Conservation (phyloP, 169 alveolate genomes). For the Amoebophrya sp. region DNA sequence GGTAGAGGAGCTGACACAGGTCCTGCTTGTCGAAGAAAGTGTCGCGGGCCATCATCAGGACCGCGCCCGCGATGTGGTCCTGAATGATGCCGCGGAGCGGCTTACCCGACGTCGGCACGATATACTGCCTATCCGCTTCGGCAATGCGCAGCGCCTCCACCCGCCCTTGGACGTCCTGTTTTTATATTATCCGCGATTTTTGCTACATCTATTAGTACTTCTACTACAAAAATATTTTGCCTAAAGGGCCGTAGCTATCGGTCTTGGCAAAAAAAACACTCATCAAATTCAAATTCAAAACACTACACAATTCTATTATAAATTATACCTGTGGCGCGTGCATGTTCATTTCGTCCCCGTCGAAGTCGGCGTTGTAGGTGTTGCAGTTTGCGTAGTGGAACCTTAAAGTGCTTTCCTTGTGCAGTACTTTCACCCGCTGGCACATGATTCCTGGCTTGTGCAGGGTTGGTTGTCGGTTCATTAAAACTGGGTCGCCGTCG, state of each 20-base stretch:
- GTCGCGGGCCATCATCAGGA: slow-evolving; percentile 80
- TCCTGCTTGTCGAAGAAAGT: slow-evolving; percentile 74
- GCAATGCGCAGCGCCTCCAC: slow-evolving; percentile 89
- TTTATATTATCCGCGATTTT: not conserved
- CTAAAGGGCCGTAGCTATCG: not conserved
- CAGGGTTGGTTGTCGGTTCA: slow-evolving; percentile 94
- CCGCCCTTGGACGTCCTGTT: slow-evolving; percentile 77
- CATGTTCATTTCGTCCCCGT: slow-evolving; percentile 99
- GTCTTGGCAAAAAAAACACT: not conserved
- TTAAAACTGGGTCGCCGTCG: slow-evolving; percentile 91
- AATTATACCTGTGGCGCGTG: slow-evolving; percentile 73
- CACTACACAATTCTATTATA: not conserved
- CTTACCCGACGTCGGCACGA: slow-evolving; percentile 93
- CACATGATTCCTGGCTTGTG: slow-evolving; percentile 95
- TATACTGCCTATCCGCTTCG: slow-evolving; percentile 85
- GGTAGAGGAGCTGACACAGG: not conserved
- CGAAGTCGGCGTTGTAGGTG: slow-evolving; percentile 99
- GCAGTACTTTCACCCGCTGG: slow-evolving; percentile 60
- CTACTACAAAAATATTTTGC: not conserved
- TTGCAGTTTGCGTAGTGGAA: slow-evolving; percentile 95
- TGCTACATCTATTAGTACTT: not conserved
- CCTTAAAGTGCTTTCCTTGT: slow-evolving; percentile 87
- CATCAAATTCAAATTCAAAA: not conserved
- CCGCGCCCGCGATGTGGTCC: slow-evolving; percentile 88
- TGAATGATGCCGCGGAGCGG: slow-evolving; percentile 95